Evolutionary conservation across 78 protist species (phyloP), one percentile per base, ranked within the genome.

Genomic region (Diacronema lutheri): DNA sequence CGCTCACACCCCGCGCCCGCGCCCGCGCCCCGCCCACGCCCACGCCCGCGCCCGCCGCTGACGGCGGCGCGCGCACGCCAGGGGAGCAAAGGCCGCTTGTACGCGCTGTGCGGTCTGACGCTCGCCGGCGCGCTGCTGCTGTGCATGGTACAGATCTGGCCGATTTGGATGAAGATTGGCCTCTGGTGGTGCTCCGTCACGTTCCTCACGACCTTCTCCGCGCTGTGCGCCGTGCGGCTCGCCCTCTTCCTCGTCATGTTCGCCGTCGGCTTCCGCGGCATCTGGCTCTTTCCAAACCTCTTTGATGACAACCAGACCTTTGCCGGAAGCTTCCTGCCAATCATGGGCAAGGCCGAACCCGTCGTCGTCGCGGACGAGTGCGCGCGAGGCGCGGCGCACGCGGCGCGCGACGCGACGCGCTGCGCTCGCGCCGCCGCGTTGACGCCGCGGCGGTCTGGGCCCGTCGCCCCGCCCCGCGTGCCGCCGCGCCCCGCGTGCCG

Each of bases 211-310:
- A 71, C 79, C 58, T 71, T 71, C 25, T 56, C 50, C 35, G 33
- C 41, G 21, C 79, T 71, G 33, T 71, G 79, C 35, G 35, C 41
- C 37, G 79, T 71, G 29, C 79, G 79, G 14, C 57, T 71, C 20
- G 21, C 21, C 23, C 79, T 71, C n/a, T 71, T 71, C 57, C 0
- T 14, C 40, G n/a, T 41, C 26, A 71, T 71, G 79, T 71, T 56
- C 50, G 21, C 41, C 35, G 35, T 71, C 21, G 79, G 79, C 25
- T 71, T 71, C 58, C 79, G 79, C 29, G 79, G 79, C 79, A 71
- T 71, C 79, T 71, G 79, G 79, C 79, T 71, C 58, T 71, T 71
- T 21, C 79, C 79, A 4, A 71, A 71, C 57, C 56, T 71, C 41
- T 71, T 71, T 11, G 79, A 71, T 35, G 79, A 71, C 79, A 71